Evolutionary conservation across 1,284 basidiomycete species (phyloP).

Genomic region (Melampsora americana): DNA sequence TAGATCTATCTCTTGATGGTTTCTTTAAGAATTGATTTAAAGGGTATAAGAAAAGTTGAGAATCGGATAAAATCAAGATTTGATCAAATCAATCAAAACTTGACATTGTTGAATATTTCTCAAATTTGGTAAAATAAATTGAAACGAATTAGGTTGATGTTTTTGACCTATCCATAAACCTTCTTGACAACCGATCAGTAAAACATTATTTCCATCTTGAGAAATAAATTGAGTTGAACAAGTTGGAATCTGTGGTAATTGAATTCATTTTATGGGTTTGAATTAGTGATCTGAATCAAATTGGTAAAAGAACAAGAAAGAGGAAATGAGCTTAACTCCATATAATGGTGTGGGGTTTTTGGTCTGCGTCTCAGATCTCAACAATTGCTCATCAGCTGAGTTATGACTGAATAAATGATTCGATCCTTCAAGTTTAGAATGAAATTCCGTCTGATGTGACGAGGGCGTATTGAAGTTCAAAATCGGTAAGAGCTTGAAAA

Average conservation of each 20-base stretch:
- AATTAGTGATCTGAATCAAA: background rate
- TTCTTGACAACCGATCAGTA: slow-evolving; percentile 89
- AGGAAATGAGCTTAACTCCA: slow-evolving; percentile 4
- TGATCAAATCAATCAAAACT: slow-evolving; percentile 93
- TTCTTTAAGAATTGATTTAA: no score
- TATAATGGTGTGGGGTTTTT: background rate
- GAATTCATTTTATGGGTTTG: slow-evolving; percentile 40
- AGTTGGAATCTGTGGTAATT: slow-evolving; percentile 43
- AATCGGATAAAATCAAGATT: slow-evolving; percentile 89
- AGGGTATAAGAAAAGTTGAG: slow-evolving; percentile 58
- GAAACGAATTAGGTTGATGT: slow-evolving; percentile 77
- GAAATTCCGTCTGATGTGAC: background rate
- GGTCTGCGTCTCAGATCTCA: background rate
- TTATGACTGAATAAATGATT: background rate
- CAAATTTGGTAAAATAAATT: slow-evolving; percentile 82
- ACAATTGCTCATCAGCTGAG: background rate
- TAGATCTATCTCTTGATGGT: no score
- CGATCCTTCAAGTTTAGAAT: background rate
- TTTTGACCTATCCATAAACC: slow-evolving; percentile 96
- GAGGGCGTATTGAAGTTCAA: slow-evolving; percentile 11
- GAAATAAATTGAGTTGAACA: slow-evolving; percentile 57
- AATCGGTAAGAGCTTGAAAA: slow-evolving; percentile 54
- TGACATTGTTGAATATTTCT: slow-evolving; percentile 86
- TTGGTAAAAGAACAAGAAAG: background rate
- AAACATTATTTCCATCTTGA: slow-evolving; percentile 73